A percentile compares a stretch with the other conserved stretches of the same genome.
phyloP scores from a whole-genome alignment of 805 yeast species.

The Cyberlindnera lachancei region DNA sequence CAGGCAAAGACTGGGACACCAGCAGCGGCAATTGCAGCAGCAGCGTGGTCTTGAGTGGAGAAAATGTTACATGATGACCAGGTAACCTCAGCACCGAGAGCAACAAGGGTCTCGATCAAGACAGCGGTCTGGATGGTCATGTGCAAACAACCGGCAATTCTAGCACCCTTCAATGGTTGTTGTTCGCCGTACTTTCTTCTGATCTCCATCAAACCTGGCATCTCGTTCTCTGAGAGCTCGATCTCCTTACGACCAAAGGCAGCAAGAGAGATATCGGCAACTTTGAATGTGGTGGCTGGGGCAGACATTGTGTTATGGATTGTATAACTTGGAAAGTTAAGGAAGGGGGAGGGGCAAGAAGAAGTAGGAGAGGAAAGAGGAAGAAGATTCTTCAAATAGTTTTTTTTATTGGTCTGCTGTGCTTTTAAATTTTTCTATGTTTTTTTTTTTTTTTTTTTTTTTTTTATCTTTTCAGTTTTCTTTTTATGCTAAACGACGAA shows the following conservation, averaged over 20 bases:
- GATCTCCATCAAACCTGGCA: slow-evolving; percentile 99
- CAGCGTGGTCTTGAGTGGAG: slow-evolving; percentile 99
- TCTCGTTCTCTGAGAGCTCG: slow-evolving; percentile 97
- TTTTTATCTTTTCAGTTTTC: neutral
- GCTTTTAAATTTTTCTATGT: neutral
- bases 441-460: too few species aligned
- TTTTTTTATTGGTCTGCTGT: too few species aligned
- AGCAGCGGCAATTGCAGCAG: slow-evolving; percentile 98
- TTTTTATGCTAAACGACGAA: neutral
- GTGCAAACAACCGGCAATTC: slow-evolving; percentile 98
- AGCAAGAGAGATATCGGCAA: slow-evolving; percentile 96
- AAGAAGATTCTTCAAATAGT: neutral
- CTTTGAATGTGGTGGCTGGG: slow-evolving; percentile 76
- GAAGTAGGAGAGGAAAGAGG: neutral
- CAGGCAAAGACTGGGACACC: slow-evolving; percentile 99
- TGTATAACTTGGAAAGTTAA: slow-evolving; percentile 1
- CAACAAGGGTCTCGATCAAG: slow-evolving; percentile 92
- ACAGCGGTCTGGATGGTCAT: slow-evolving; percentile 99
- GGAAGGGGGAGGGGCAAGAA: neutral
- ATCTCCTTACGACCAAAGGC: slow-evolving; percentile 99
- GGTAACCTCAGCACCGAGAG: slow-evolving; percentile 98
- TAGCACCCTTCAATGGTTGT: slow-evolving; percentile 97
- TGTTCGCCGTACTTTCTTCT: slow-evolving; percentile 84
- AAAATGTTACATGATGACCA: slow-evolving; percentile 99
- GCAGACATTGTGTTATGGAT: slow-evolving; percentile 37